Evolutionary conservation across 345 rosid genomes (phyloP).

Genomic region (Psidium friedrichsthalianum): DNA sequence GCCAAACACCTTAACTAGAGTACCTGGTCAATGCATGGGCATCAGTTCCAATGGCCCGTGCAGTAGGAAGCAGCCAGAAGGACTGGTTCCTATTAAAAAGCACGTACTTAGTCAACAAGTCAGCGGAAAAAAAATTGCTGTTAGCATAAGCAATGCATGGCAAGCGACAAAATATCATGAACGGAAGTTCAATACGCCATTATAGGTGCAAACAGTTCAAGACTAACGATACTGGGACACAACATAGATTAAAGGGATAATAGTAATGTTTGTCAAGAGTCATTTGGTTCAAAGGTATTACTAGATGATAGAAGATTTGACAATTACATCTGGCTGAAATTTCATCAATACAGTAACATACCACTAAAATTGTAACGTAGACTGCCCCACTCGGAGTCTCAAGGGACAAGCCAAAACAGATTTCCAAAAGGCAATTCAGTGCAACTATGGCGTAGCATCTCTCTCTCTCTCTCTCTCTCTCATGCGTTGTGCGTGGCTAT

Average conservation of each 20-base stretch:
- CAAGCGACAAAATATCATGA: not conserved
- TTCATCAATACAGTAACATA: not conserved
- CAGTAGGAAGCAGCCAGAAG: constrained; percentile 89
- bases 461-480: not conserved
- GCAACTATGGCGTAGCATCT: not conserved
- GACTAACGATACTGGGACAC: not conserved
- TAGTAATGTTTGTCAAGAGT: not conserved
- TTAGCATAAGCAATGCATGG: not conserved
- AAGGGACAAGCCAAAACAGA: not conserved
- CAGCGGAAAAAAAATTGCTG: not conserved
- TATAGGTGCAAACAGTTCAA: not conserved
- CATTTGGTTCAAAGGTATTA: not conserved
- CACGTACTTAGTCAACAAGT: not conserved
- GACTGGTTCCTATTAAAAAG: constrained; percentile 64
- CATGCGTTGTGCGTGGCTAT: not conserved
- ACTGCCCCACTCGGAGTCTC: not conserved
- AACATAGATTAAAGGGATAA: not conserved
- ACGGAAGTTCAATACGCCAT: not conserved
- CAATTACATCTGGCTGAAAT: not conserved
- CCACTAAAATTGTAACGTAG: not conserved
- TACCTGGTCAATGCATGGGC: no score
- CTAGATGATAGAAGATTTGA: not conserved
- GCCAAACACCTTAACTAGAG: no score
- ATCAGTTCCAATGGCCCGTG: constrained; percentile 90
- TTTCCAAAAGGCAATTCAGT: not conserved